Base-by-base conservation (phyloP, 2,329 filamentous ascomycete species). In the Neopestalotiopsis sp. region DNA sequence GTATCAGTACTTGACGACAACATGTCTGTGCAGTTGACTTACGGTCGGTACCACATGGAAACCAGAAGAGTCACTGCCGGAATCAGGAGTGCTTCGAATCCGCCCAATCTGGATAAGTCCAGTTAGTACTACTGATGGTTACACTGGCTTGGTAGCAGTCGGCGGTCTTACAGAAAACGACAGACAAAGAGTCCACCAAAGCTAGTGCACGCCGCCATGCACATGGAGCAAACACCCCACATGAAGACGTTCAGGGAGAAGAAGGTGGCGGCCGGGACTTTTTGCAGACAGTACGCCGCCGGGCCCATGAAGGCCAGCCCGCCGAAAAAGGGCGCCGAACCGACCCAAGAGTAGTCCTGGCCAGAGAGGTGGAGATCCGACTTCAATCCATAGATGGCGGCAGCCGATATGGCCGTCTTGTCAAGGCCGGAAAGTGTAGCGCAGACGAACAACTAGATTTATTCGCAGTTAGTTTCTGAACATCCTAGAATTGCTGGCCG, bases 281-380 rank as follows among this genome's bases (percentile, higher is more conserved):
- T 70, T 38, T 76, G 75, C 13, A 76, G 62, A 17, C 65, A 70
- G 69, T 73, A 76, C 0, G 73, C 69, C 0, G 73, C 67, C 40
- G 73, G 74, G 12, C 66, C 68, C 73, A 75, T 74, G 66, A 74
- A 74, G 12, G 71, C 58, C 5, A 75, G 69, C 14, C 74, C 72
- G 28, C 73, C 71, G 34, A 75, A 75, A 69, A 71, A 74, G 30
- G 73, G 72, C 17, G 73, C 72, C 4, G 71, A 71, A 20, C 75
- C 73, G 32, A 72, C 66, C 75, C 73, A 76, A 1, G 74, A 74
- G 68, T 76, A 78, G 64, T 78, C 69, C 17, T 73, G 69, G 9
- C 76, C 76, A 2, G 70, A 71, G 4, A 73, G 70, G 53, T 73
- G 59, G 28, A 73, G 53, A 63, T 74, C 74, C 1, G 65, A 57